Base-by-base conservation (phyloP, 2,329 filamentous ascomycete genomes). In the Madurella mycetomatis region DNA sequence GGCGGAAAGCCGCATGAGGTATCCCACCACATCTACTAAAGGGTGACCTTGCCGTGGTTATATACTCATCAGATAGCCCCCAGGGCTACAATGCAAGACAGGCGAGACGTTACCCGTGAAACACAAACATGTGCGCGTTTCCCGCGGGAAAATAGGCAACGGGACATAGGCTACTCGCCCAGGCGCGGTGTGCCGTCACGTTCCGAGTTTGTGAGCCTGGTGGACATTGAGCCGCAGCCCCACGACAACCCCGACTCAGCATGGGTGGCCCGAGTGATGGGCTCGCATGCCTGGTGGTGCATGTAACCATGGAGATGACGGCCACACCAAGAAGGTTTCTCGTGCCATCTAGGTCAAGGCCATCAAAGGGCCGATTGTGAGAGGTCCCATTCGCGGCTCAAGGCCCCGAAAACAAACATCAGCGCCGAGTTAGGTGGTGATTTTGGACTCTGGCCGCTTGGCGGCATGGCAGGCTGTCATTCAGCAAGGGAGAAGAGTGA, bases 281-380 rank as follows among this genome's bases (percentile, higher is more conserved):
- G 25, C 11, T 37, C 31, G 30, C 30, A 18, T 41, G 30, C 30
- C 12, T 30, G 31, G 18, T 25, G 16, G 18, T 30, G 25, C 16
- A 55, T 55, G 53, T 32, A 52, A 55, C 53, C 40, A 46, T 51
- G 49, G 25, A 37, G 17, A 45, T 34, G 18, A 30, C 53, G 30
- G 41, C 16, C 43, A 47, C 44, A 37, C 11, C 13, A 15, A 37
- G 34, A 11, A 5, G 34, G 34, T 37, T 15, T 4, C 25, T 37
- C 13, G 34, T 37, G 34, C 13, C 13, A 11, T 37, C 34, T 9
- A 25, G 34, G 11, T 37, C 34, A 37, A 9, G 9, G 34, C 34
- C 34, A 40, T 43, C 45, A 52, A 55, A 49, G 53, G 53, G 53
- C 53, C 53, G 53, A 55, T 49, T 55, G 43, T 43, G 9, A 34